phyloP scores from a whole-genome alignment of 345 rosid species.

The Eucalyptus fibrosa region DNA sequence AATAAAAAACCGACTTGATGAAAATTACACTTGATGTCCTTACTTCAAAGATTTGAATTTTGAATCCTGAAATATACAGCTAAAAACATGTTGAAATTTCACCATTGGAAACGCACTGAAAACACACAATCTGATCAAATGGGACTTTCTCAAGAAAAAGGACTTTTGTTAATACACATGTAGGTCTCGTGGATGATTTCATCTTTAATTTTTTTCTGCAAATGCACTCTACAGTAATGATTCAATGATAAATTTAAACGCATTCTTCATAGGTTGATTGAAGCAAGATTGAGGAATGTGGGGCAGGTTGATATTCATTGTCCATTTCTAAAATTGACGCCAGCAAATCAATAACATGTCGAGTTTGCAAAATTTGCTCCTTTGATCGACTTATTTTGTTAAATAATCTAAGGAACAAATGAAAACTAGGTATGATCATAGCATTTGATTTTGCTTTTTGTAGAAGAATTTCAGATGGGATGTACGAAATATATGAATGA shows the following conservation, averaged over 20 bases:
- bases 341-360: accelerated
- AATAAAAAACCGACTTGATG: no score
- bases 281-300: background rate
- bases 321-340: background rate
- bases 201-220: background rate
- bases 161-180: no score
- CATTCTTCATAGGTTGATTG: background rate
- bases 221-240: no score
- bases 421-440: no score
- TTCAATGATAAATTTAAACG: background rate
- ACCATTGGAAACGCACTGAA: background rate
- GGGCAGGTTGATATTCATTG: background rate
- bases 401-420: no score
- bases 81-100: no score
- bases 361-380: background rate
- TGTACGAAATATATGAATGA: no score
- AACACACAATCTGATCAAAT: background rate
- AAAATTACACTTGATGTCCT: no score
- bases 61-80: background rate
- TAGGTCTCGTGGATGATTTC: background rate
- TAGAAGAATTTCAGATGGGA: background rate
- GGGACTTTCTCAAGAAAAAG: background rate
- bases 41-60: background rate
- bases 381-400: background rate
- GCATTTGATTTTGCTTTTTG: background rate